Evolutionary conservation across 2,329 filamentous ascomycete genomes (phyloP), one percentile per base, ranked within the genome.

Genomic region (Chalaropsis ovoidea): DNA sequence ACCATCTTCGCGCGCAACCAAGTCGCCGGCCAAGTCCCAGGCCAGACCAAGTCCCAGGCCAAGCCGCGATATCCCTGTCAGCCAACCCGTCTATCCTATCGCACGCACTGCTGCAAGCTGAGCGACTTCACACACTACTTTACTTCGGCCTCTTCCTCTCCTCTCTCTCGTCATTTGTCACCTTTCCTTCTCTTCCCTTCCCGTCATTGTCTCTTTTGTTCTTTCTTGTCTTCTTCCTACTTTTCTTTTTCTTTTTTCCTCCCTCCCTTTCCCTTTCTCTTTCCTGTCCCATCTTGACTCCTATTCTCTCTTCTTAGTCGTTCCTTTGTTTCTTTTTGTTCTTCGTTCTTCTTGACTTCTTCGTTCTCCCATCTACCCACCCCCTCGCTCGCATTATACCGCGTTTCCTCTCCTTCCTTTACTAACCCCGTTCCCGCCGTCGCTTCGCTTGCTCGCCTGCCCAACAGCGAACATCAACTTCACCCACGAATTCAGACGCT

Each of bases 381-480:
- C 41, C 3, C 22, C 60, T 39, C 27, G 15, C 27, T 39, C 27
- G 15, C 54, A n/a, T n/a, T n/a, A n/a, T n/a, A n/a, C 13, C 54
- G 27, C 54, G 54, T 58, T 58, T 47, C 31, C 31, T 43, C 15
- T 63, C n/a, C 6, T 8, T 3, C 54, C 54, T 39, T 35, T 58
- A 19, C 54, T 58, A 19, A 58, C 43, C 10, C 43, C 15, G 43
- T 47, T 47, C 8, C 6, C 35, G 35, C 35, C 8, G 35, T 10
- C 35, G 35, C 35, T 58, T 3, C 54, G 54, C 27, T 22, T n/a
- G 47, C 47, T 52, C 22, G 47, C 31, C 54, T 17, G 54, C n/a
- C 42, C n/a, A n/a, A 22, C 54, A 74, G 73, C 70, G 62, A 71
- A 70, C 62, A 65, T 72, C 43, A 70, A 71, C 56, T 72, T 73